These are phyloP conservation scores for Candida nemodendra DNA, from an alignment of 805 yeast genomes.

Conservation along the genomic window DNA sequence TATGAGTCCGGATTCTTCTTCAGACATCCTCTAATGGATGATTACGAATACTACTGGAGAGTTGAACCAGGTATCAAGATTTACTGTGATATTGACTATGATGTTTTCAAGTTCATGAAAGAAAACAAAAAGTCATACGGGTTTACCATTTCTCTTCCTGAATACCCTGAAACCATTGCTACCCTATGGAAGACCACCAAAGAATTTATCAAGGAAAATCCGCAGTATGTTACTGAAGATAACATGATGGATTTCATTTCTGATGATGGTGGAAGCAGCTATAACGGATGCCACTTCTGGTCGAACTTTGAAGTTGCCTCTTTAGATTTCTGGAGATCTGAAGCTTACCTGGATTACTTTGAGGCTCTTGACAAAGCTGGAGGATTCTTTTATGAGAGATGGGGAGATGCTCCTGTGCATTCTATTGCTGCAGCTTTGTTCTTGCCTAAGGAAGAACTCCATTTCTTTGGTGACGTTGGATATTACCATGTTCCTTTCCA, in stretches of 20 bases:
- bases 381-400: constrained; percentile 90
- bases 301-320: constrained; percentile 84
- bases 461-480: constrained; percentile 82
- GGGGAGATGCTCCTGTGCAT: constrained; percentile 96
- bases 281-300: constrained; percentile 89
- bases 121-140: constrained; percentile 74
- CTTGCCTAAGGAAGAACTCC: constrained; percentile 65
- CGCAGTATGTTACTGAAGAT: constrained; percentile 55
- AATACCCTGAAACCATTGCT: constrained; percentile 67
- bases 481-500: constrained; percentile 81
- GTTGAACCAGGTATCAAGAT: constrained; percentile 85
- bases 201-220: constrained; percentile 57
- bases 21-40: constrained; percentile 68
- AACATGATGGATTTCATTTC: constrained; percentile 71
- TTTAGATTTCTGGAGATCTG: constrained; percentile 69
- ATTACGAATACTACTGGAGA: constrained; percentile 93
- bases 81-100: constrained; percentile 80
- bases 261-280: constrained; percentile 65
- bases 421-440: constrained; percentile 83
- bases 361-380: constrained; percentile 75
- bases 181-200: constrained; percentile 74
- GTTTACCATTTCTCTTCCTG: constrained; percentile 77
- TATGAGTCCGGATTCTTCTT: constrained; percentile 88
- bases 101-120: constrained; percentile 77
- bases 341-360: constrained; percentile 69